These are phyloP conservation scores for Curvularia spicifera DNA, from an alignment of 2,329 filamentous ascomycete species.

Conservation along the genomic window DNA sequence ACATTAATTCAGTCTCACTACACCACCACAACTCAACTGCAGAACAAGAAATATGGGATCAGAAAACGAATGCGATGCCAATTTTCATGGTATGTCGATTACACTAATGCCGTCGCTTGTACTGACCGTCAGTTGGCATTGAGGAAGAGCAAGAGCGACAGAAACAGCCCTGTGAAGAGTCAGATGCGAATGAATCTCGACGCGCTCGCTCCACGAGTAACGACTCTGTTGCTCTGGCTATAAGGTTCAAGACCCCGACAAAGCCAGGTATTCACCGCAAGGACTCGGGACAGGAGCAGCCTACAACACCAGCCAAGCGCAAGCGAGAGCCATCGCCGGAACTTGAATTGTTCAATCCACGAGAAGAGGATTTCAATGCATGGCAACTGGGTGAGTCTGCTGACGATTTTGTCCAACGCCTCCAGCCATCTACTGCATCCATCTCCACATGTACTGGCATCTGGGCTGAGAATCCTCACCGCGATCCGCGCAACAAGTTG, in stretches of 20 bases:
- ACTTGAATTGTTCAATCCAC: slow-evolving; percentile 58
- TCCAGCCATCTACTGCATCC: slow-evolving; percentile 67
- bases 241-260: slow-evolving; percentile 8
- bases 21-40: slow-evolving; percentile 18
- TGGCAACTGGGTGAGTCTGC: slow-evolving; percentile 71
- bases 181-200: slow-evolving; percentile 29
- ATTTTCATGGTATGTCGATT: slow-evolving; percentile 52
- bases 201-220: slow-evolving; percentile 28
- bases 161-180: slow-evolving; percentile 23
- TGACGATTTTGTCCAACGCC: slow-evolving; percentile 68
- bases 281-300: slow-evolving; percentile 24
- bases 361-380: slow-evolving; percentile 59
- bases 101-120: background rate
- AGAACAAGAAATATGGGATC: slow-evolving; percentile 35
- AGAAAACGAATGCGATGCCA: slow-evolving; percentile 49
- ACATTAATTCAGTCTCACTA: slow-evolving; percentile 11
- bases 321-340: slow-evolving; percentile 18
- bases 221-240: slow-evolving; percentile 29
- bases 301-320: slow-evolving; percentile 19
- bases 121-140: slow-evolving; percentile 32
- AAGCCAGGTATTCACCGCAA: slow-evolving; percentile 15
- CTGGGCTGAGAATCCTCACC: slow-evolving; percentile 70
- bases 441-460: slow-evolving; percentile 68
- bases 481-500: slow-evolving; percentile 42
- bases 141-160: slow-evolving; percentile 37